Base-by-base conservation (phyloP, 805 yeast genomes). In the Saccharomycopsis oosterbeekiorum region DNA sequence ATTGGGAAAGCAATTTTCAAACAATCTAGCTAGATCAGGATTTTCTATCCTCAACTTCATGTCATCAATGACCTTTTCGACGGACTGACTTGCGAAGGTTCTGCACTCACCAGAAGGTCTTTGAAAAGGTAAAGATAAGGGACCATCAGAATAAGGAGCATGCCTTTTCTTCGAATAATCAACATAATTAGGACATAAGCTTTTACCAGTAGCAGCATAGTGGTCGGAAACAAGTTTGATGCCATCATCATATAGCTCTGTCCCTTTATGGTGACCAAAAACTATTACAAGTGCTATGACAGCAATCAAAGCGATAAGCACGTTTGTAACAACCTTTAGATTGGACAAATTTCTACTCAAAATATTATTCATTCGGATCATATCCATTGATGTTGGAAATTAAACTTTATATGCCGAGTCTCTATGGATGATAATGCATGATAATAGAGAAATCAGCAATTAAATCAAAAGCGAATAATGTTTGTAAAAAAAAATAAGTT, bases 1-100 rank as follows among this genome's bases (percentile, higher is more conserved):
- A 70, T 90, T 90, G 6, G 97, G 97, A 62, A 89, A 78, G 54
- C 93, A 79, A 70, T 90, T 90, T 68, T 90, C 96, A 66, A 90
- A 79, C 61, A 90, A 71, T 58, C 93, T 74, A 2, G 86, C 87
- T 59, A 91, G 72, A 70, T 90, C 97, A 0, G 79, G 80, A 69
- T 85, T 85, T 41, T 70, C 69, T 19, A 89, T 74, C 65, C 79
- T 76, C 12, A 58, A 57, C 57, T 74, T 79, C 70, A 88, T 74
- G 57, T 83, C 85, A 1, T 65, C 69, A 24, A 90, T 81, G 41
- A 84, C 73, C 15, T 68, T 67, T 65, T 90, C 97, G 2, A 91
- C 85, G 0, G 81, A 81, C 0, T 68, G 66, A 0, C 92, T 85
- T 2, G 63, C 65, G 70, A 89, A 90, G 0, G 96, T 90, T 8